These are phyloP conservation scores for Fusarium anguioides DNA, from an alignment of 2,329 filamentous ascomycete genomes.

Conservation along the genomic window DNA sequence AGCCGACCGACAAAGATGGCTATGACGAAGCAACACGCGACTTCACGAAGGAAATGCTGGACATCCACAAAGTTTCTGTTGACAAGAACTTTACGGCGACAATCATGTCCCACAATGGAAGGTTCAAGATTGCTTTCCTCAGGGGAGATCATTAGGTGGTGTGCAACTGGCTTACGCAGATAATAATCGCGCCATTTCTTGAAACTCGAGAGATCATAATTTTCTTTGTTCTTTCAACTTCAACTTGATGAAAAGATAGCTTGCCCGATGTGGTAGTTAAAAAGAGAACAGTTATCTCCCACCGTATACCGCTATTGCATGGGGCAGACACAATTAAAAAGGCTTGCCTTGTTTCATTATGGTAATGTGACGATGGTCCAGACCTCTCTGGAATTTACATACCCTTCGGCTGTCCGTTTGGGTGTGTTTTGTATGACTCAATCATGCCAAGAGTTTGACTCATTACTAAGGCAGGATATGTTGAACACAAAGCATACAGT, in stretches of 20 bases:
- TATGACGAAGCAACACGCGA: slow-evolving; percentile 24
- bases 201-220: not conserved
- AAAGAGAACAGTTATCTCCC: too few relatives aligned
- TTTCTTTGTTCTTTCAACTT: not conserved
- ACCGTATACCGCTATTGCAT: too few relatives aligned
- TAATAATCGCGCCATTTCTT: not conserved
- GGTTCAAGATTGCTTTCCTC: slow-evolving; percentile 22
- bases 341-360: too few relatives aligned
- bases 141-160: slow-evolving; percentile 20
- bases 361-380: too few relatives aligned
- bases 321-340: too few relatives aligned
- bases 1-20: slow-evolving; percentile 35
- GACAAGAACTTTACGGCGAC: slow-evolving; percentile 27
- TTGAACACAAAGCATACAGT: too few relatives aligned
- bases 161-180: not conserved
- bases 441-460: too few relatives aligned
- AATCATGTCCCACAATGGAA: slow-evolving; percentile 32
- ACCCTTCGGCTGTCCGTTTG: too few relatives aligned
- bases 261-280: slow-evolving; percentile 2
- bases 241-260: not conserved
- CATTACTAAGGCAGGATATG: too few relatives aligned
- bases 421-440: too few relatives aligned
- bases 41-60: slow-evolving; percentile 17
- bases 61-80: slow-evolving; percentile 19
- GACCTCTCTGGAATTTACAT: not conserved